Evolutionary conservation across 257 asterid species (phyloP).

Genomic region (Jasminum sambac): DNA sequence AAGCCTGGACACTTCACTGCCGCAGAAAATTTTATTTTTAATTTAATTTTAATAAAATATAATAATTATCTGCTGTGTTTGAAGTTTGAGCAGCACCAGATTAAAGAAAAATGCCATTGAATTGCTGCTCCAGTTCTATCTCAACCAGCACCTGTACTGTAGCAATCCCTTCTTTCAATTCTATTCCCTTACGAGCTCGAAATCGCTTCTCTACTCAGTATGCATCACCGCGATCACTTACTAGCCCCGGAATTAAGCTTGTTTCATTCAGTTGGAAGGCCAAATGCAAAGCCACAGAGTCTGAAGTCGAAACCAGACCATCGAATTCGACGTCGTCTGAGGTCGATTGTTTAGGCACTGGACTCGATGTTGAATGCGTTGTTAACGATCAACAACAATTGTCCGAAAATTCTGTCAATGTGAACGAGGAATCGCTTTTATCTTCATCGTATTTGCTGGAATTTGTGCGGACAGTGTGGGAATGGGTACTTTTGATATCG

Average conservation of each 20-base stretch:
- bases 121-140: slow-evolving; percentile 36
- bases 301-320: slow-evolving; percentile 36
- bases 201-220: slow-evolving; percentile 16
- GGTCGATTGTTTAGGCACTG: slow-evolving; percentile 67
- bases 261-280: slow-evolving; percentile 28
- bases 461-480: slow-evolving; percentile 46
- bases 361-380: slow-evolving; percentile 62
- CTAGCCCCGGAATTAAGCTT: slow-evolving; percentile 6
- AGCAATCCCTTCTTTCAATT: slow-evolving; percentile 16
- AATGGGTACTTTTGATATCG: slow-evolving; percentile 78
- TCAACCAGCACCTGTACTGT: slow-evolving; percentile 26
- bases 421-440: slow-evolving; percentile 27
- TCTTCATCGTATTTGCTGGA: slow-evolving; percentile 30
- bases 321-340: slow-evolving; percentile 44
- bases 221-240: slow-evolving; percentile 21
- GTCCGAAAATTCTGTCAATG: slow-evolving; percentile 26
- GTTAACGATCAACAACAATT: slow-evolving; percentile 38
- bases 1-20: slow-evolving; percentile 25
- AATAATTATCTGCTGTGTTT: not conserved
- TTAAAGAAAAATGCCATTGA: slow-evolving; percentile 47
- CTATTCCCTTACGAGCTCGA: slow-evolving; percentile 30
- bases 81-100: not conserved
- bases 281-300: slow-evolving; percentile 48
- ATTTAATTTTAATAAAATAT: not conserved
- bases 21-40: slow-evolving; percentile 13